These are phyloP conservation scores for Phytophthora niederhauseri DNA, from an alignment of 352 stramenopile genomes.

Conservation along the genomic window DNA sequence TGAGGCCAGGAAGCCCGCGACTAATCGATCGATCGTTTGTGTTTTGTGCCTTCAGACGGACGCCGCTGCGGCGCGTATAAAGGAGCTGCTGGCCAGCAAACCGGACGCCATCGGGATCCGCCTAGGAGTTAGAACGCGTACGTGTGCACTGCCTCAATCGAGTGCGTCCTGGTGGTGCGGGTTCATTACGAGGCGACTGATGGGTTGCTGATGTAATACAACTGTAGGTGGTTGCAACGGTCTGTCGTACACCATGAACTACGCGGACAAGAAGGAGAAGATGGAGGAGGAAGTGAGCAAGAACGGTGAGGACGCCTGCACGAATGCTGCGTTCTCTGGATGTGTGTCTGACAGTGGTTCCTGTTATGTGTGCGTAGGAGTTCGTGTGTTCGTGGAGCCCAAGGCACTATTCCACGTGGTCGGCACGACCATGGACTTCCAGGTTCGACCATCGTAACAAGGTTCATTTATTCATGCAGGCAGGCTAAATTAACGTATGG, in stretches of 20 bases:
- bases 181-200: slow-evolving; percentile 3
- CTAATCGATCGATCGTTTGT: neutral
- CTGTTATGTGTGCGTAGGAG: slow-evolving; percentile 48
- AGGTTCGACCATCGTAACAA: slow-evolving; percentile 36
- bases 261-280: slow-evolving; percentile 95
- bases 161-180: slow-evolving; percentile 11
- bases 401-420: slow-evolving; percentile 99
- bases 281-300: slow-evolving; percentile 95
- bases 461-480: neutral
- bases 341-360: slow-evolving; percentile 10
- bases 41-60: slow-evolving; percentile 66
- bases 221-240: slow-evolving; percentile 96
- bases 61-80: slow-evolving; percentile 86
- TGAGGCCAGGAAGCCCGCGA: too few relatives aligned
- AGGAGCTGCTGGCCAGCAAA: slow-evolving; percentile 85
- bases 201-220: neutral
- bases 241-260: slow-evolving; percentile 99
- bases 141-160: slow-evolving; percentile 19
- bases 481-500: neutral
- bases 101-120: slow-evolving; percentile 94
- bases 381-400: slow-evolving; percentile 98
- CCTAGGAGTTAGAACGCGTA: slow-evolving; percentile 95
- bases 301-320: slow-evolving; percentile 54
- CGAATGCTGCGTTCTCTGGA: slow-evolving; percentile 4
- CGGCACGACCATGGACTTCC: slow-evolving; percentile 98